phyloP scores from a whole-genome alignment of 306 rosid species.

The Echinosophora koreensis region DNA sequence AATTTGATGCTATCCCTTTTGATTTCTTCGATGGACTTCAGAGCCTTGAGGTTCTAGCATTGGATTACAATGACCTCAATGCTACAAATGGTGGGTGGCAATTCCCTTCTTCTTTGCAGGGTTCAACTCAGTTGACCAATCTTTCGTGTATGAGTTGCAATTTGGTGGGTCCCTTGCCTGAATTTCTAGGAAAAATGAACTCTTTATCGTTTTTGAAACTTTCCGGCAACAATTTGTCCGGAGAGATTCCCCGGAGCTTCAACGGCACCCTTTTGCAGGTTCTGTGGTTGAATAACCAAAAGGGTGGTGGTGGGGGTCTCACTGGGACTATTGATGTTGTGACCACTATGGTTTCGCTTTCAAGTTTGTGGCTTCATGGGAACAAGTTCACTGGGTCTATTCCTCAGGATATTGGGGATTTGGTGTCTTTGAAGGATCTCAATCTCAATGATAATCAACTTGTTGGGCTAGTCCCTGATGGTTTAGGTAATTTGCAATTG shows the following conservation, averaged over 20 bases:
- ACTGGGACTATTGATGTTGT: conserved; percentile 72
- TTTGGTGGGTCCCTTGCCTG: conserved; percentile 79
- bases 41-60: conserved; percentile 71
- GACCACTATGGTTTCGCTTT: conserved; percentile 70
- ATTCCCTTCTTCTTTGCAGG: conserved; percentile 57
- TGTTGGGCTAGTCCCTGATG: conserved; percentile 78
- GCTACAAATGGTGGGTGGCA: conserved; percentile 77
- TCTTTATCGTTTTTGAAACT: conserved; percentile 71
- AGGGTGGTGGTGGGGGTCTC: conserved; percentile 59
- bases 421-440: conserved; percentile 71
- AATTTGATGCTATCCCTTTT: conserved; percentile 75
- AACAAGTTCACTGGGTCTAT: conserved; percentile 76
- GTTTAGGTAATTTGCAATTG: conserved; percentile 64
- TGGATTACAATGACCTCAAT: conserved; percentile 73
- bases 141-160: conserved; percentile 74
- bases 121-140: conserved; percentile 66
- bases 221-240: conserved; percentile 64
- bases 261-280: conserved; percentile 56
- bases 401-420: conserved; percentile 73
- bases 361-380: conserved; percentile 88
- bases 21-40: conserved; percentile 76
- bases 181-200: conserved; percentile 68
- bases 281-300: conserved; percentile 81
- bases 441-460: conserved; percentile 79
- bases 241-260: conserved; percentile 62